phyloP scores from a whole-genome alignment of 1,284 basidiomycete species.

The Cystobasidium sp. region DNA sequence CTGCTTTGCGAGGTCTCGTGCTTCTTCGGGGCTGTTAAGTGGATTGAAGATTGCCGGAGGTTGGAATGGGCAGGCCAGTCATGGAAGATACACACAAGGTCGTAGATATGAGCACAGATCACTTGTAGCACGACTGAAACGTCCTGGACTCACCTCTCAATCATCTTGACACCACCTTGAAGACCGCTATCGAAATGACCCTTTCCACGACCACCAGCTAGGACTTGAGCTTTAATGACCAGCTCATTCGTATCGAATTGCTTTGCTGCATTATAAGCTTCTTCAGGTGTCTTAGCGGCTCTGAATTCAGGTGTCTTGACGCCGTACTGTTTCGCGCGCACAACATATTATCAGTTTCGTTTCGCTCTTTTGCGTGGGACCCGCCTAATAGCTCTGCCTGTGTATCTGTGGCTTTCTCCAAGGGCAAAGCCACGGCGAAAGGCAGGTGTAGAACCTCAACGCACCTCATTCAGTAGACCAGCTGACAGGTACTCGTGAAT shows the following conservation, averaged over 20 bases:
- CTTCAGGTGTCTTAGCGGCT: slow-evolving; percentile 82
- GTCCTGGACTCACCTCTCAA: slow-evolving; percentile 72
- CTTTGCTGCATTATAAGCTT: slow-evolving; percentile 87
- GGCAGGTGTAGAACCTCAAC: too few species aligned
- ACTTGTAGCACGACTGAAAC: not conserved
- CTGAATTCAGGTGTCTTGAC: slow-evolving; percentile 94
- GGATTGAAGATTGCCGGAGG: not conserved
- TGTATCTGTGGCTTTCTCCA: too few species aligned
- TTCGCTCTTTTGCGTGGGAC: not conserved
- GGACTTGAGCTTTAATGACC: slow-evolving; percentile 98
- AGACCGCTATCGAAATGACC: slow-evolving; percentile 89
- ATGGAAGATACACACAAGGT: not conserved
- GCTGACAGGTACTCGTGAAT: slow-evolving; percentile 99
- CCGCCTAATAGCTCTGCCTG: slow-evolving; percentile 10
- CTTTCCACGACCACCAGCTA: slow-evolving; percentile 98
- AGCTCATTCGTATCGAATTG: slow-evolving; percentile 80
- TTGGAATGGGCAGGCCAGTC: not conserved
- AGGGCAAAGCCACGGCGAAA: not conserved
- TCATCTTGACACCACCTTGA: slow-evolving; percentile 95
- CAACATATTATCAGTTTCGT: slow-evolving; percentile 15
- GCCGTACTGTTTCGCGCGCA: slow-evolving; percentile 73
- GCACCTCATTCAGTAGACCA: slow-evolving; percentile 86
- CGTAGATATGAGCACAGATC: slow-evolving; percentile 34
- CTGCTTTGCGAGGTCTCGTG: slow-evolving; percentile 80
- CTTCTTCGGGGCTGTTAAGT: slow-evolving; percentile 75